Evolutionary conservation across 2,329 filamentous ascomycete species (phyloP), one percentile per base, ranked within the genome.

Genomic region (Penicillium sp.): DNA sequence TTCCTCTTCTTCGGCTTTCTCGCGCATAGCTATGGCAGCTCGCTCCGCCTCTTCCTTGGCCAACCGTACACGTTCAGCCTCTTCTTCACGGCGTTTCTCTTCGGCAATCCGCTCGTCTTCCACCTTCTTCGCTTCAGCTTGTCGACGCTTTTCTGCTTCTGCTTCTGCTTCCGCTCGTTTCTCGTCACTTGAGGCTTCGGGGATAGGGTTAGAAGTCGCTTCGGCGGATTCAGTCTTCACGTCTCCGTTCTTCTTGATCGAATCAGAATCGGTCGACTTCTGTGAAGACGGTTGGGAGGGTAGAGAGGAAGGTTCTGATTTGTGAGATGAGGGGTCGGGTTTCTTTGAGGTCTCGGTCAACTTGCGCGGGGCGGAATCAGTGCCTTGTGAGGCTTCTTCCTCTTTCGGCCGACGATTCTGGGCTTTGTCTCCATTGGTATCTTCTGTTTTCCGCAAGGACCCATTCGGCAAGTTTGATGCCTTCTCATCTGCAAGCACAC

Each of bases 1-100:
- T 39, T 78, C 77, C 52, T 76, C 75, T 50, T 79, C 77, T 44
- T 78, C 78, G 31, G 76, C 76, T 61, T 75, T 75, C 59, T 79
- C 76, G 43, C 70, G 74, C 18, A 75, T 74, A 60, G 68, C 57
- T n/a, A 67, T 69, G 18, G 72, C 73, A 43, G 65, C 71, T 52
- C 67, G 66, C 57, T 76, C 73, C 74, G 49, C 35, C 27, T 39
- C 36, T 62, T 75, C 75, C 55, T 73, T 72, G 46, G 68, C 69
- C 22, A 69, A 56, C 33, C 69, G 70, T 46, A 66, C 69, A 37
- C 69, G 70, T 56, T 74, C 72, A 9, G 22, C 68, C 60, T 73
- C 70, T 18, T 61, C 70, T 24, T 64, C 67, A 22, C 66, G 22
- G 6, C 70, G 71, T 50, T 69, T 72, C 58, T 73, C 70, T 47